Evolutionary conservation across 768 basidiomycete species (phyloP), one percentile per base, ranked within the genome.

Genomic region (Macrocybe gigantea): DNA sequence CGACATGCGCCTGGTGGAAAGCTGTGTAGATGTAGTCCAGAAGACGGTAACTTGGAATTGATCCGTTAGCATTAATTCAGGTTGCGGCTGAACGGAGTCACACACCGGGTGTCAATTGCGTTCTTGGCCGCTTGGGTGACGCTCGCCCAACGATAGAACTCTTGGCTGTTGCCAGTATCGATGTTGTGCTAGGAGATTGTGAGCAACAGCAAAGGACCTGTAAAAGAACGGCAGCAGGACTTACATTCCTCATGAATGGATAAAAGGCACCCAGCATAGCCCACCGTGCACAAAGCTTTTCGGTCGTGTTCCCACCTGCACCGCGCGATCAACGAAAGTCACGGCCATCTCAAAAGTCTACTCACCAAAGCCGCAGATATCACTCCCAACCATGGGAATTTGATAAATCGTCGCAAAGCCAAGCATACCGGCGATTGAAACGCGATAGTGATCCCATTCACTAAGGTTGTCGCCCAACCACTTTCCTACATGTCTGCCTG

Each of bases 171-270:
- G 0, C 72, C 65, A 1, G 61, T 70, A 53, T 80, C 77, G 1
- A 51, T 51, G 48, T 84, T 83, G 56, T 84, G 81, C 79, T 82
- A 41, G 9, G 50, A 34, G 4, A 37, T 45, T 29, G 41, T 13
- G 33, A 41, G 9, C 13, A 14, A 7, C 8, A 34, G 5, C 32
- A 13, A 30, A 39, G 12, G 3, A 37, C 11, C 15, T 41, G 39
- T 13, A 35, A 10, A 34, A 38, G 40, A 2, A 40, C 8, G 12
- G 31, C 5, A 34, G 10, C 5, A 29, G 35, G 0, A 62, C 79
- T 61, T 48, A 83, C 82, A 57, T 89, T 85, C 7, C 88, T 71
- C 80, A 82, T 86, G 71, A 89, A 89, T 0, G 87, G 85, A 60
- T 82, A 80, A 64, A 88, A 89, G 0, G 83, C 86, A 1, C 84